These are phyloP conservation scores for Micractinium conductrix DNA, from an alignment of 139 green algal species.

Conservation along the genomic window DNA sequence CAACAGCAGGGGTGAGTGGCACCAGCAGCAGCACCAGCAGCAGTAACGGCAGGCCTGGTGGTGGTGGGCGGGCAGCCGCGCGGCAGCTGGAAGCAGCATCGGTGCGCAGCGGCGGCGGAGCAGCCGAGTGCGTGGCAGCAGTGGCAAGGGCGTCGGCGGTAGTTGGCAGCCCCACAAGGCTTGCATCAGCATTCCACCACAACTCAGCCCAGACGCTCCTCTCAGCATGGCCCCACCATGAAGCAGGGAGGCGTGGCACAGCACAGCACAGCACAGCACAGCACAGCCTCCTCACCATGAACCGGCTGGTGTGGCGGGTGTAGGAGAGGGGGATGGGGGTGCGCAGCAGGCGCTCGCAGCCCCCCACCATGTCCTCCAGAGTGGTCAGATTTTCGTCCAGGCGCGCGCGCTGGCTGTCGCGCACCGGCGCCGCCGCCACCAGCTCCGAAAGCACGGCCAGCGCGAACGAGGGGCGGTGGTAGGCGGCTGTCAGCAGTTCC, in stretches of 20 bases:
- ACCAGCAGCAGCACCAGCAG: neutral
- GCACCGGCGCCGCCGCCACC: slow-evolving; percentile 10
- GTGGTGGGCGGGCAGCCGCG: neutral
- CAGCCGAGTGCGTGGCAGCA: no score
- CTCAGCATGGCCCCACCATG: no score
- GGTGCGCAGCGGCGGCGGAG: neutral
- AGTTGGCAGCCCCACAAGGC: neutral
- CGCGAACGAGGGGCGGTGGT: slow-evolving; percentile 44
- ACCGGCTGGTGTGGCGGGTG: neutral
- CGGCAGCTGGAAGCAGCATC: neutral
- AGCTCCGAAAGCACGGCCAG: slow-evolving; percentile 39
- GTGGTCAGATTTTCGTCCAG: slow-evolving; percentile 9
- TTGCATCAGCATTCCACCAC: neutral
- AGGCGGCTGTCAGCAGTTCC: slow-evolving; percentile 15
- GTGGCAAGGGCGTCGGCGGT: no score
- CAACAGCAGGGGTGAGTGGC: neutral
- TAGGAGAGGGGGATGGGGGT: slow-evolving; percentile 71
- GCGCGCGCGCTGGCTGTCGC: neutral
- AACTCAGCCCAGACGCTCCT: no score
- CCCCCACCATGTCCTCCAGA: slow-evolving; percentile 27
- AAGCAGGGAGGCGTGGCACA: no score
- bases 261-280: no score
- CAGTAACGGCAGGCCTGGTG: neutral
- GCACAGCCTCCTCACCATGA: neutral
- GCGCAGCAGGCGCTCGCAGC: slow-evolving; percentile 64